Evolutionary conservation across 2,329 filamentous ascomycete genomes (phyloP).

Genomic region (Blastomyces silverae): DNA sequence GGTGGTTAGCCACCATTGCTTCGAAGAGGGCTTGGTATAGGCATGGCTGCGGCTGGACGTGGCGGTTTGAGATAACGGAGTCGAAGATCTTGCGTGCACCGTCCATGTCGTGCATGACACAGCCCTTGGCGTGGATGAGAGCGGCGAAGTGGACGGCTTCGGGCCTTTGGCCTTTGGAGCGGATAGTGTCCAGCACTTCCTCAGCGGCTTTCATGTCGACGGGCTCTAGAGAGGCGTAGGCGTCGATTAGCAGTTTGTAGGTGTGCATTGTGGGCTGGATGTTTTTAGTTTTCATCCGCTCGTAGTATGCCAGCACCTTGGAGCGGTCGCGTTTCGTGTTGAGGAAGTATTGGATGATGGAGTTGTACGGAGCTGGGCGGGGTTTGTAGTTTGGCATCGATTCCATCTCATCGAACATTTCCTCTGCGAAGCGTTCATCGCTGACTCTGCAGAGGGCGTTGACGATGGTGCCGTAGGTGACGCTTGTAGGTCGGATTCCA

Average conservation of each 20-base stretch:
- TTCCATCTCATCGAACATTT: conserved; percentile 99
- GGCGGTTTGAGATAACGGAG: conserved; percentile 60
- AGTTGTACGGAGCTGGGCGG: conserved; percentile 94
- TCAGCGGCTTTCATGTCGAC: conserved; percentile 84
- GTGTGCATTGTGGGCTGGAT: conserved; percentile 93
- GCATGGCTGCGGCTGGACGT: conserved; percentile 68
- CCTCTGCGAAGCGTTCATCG: conserved; percentile 94
- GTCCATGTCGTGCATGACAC: conserved; percentile 83
- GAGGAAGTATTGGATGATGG: conserved; percentile 98
- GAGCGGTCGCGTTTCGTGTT: conserved; percentile 92
- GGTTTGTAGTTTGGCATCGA: conserved; percentile 98
- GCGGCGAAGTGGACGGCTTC: conserved; percentile 95
- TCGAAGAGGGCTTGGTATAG: conserved; percentile 97
- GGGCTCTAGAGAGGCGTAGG: conserved; percentile 87
- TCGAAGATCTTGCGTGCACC: conserved; percentile 79
- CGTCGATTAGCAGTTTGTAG: conserved; percentile 94
- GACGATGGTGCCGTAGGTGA: conserved; percentile 97
- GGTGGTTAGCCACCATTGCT: conserved; percentile 90
- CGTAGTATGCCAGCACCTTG: conserved; percentile 91
- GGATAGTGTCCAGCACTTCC: conserved; percentile 71
- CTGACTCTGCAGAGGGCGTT: conserved; percentile 96
- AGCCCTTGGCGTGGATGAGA: conserved; percentile 91
- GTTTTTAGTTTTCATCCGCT: conserved; percentile 80
- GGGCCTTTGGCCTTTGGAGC: conserved; percentile 63
- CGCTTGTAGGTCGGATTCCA: conserved; percentile 89